Evolutionary conservation across 2,329 filamentous ascomycete species (phyloP), one percentile per base, ranked within the genome.

Genomic region (Colletotrichum limetticola): DNA sequence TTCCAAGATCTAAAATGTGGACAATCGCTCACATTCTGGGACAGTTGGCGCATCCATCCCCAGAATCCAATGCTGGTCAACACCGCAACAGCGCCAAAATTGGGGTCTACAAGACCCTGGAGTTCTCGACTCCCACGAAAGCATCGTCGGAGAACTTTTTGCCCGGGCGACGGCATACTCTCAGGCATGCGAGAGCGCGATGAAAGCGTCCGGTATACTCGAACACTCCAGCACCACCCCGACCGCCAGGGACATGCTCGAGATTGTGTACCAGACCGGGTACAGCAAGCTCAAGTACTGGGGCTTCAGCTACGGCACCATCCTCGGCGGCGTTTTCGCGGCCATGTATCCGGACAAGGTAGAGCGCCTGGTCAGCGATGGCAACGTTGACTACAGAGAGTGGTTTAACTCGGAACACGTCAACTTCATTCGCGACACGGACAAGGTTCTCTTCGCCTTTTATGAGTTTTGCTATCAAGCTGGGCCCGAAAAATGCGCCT

Each of bases 231-330:
- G 85, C 72, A 87, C 85, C 5, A 80, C 83, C 1, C 86, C 83
- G 4, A 82, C 85, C 49, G 86, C 85, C 0, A 79, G 86, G 22
- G 86, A 88, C 72, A 82, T 88, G 84, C 81, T 88, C 0, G 86
- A 85, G 75, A 84, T 88, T 12, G 77, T 86, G 19, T 69, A 83
- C 37, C 80, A 83, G 75, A 80, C 82, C 6, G 85, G 85, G 2
- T 76, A 85, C 65, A 77, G 81, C 4, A 85, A 82, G 78, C 79
- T 88, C 7, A 82, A 81, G 57, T 89, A 88, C 76, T 89, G 87
- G 87, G 88, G 88, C 1, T 86, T 89, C 70, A 89, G 86, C 74
- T 90, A 90, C 74, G 88, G 88, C 11, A 88, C 87, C 8, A 77
- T 89, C 2, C 81, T 90, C 0, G 88, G 88, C 4, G 86, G 84